Base-by-base conservation (phyloP, 495 filamentous ascomycete genomes). In the Trichocladium antarcticum region DNA sequence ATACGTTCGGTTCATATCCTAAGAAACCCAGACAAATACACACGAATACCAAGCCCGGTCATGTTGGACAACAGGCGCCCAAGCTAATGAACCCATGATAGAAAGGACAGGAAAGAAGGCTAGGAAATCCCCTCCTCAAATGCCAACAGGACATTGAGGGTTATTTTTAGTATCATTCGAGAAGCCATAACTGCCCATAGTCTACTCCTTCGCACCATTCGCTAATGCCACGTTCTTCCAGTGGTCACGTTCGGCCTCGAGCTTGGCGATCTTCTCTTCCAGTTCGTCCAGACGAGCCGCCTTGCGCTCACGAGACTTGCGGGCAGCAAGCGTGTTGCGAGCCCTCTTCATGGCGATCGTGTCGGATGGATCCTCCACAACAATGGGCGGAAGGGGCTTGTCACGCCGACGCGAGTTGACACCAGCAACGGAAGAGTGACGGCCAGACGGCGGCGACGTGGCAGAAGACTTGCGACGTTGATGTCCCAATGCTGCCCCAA, bases 241-340 rank as follows among this genome's bases (percentile, higher is more conserved):
- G 51, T 79, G 76, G 56, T 80, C 75, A 55, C 73, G 66, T 45
- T 79, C 74, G 35, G 61, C 59, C 42, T 60, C 59, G 1, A 78
- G 59, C 59, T 71, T 69, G n/a, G 59, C 62, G 41, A 77, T 74
- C 47, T 65, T 57, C 42, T 69, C 71, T 60, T 79, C 73, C 50
- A 93, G 70, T 34, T 74, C 74, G 8, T 82, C 75, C 46, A 85
- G 73, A 43, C 80, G 79, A 56, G 81, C 71, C 7, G 85, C 71
- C 68, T 92, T 89, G 55, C 86, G 82, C 51, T 85, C 80, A 11
- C 92, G 84, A 34, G 90, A 96, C 67, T 96, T 96, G 37, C 92
- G 86, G 53, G 92, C 92, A 38, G 92, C 92, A 67, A 90, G 74
- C 12, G 92, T 98, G 67, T 98, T 98, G 49, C 89, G 82, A 29